A percentile compares a stretch with the other conserved stretches of the same genome.
Conservation (phyloP, 257 asterid species). For the Nicotiana sylvestris region DNA sequence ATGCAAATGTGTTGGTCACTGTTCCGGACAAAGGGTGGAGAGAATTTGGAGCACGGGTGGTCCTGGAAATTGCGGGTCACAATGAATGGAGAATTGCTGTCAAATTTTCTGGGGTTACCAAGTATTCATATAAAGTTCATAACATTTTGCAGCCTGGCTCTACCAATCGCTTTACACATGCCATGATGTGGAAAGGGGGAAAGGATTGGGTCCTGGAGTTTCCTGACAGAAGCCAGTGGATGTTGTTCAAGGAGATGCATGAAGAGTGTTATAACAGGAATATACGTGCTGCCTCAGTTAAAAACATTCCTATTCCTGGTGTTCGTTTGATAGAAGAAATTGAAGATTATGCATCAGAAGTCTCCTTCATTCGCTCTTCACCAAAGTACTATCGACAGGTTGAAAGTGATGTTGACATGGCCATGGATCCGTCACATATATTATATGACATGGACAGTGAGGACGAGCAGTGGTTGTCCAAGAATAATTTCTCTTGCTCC, state of each 20-base stretch:
- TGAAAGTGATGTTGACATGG: conserved; percentile 90
- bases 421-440: conserved; percentile 65
- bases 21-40: conserved; percentile 89
- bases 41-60: conserved; percentile 68
- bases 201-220: conserved; percentile 96
- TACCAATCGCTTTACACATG: conserved; percentile 87
- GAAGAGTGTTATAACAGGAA: conserved; percentile 91
- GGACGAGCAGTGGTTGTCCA: conserved; percentile 73
- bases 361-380: conserved; percentile 51
- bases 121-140: conserved; percentile 66
- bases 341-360: conserved; percentile 45
- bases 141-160: conserved; percentile 84
- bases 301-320: conserved; percentile 94
- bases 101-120: conserved; percentile 67
- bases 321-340: conserved; percentile 64
- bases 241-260: conserved; percentile 84
- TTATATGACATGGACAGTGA: conserved; percentile 93
- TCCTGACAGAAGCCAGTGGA: conserved; percentile 90
- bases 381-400: conserved; percentile 62
- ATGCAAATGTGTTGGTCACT: conserved; percentile 75
- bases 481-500: conserved; percentile 16
- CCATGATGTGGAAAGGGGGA: conserved; percentile 99
- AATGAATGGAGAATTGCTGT: conserved; percentile 86
- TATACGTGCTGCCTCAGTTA: conserved; percentile 93
- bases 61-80: conserved; percentile 70